Evolutionary conservation across 352 stramenopile species (phyloP), one percentile per base, ranked within the genome.

Genomic region (Pythium aristosporum): DNA sequence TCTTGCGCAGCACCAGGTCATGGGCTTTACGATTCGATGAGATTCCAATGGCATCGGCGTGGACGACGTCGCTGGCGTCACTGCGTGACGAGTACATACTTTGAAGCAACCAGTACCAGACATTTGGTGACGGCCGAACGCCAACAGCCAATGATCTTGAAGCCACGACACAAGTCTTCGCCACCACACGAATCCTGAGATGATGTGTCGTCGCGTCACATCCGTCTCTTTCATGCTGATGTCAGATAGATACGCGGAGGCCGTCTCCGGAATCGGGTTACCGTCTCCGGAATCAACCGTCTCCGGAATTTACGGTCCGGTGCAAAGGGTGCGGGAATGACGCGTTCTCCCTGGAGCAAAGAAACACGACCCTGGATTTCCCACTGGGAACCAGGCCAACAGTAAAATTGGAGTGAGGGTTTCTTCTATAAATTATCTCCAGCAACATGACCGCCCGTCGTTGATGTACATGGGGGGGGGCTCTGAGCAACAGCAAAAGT

Each of bases 391-490:
- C n/a, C n/a, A n/a, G n/a, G n/a, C n/a, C n/a, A n/a, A n/a, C n/a
- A n/a, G n/a, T n/a, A n/a, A n/a, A n/a, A n/a, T n/a, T n/a, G n/a
- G n/a, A n/a, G n/a, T n/a, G n/a, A n/a, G n/a, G n/a, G 47, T 25
- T 23, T 53, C 25, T 30, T 30, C 25, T 37, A 53, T 53, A 53
- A 53, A 53, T 53, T 53, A 53, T 53, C 11, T 20, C 7, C 46
- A 34, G 25, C 37, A 42, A 16, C 37, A 0, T 42, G 37, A 7
- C 37, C 37, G 37, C 11, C 37, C 4, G n/a, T n/a, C n/a, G n/a
- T n/a, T n/a, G n/a, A n/a, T n/a, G n/a, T 42, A 2, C 37, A 42
- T 42, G 11, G 10, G 37, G 11, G 37, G 11, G 10, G 10, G 2
- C 36, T 42, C 36, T 6, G 15, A 42, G 5, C 36, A 42, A 12